Evolutionary conservation across 2,329 filamentous ascomycete species (phyloP), one percentile per base, ranked within the genome.

Genomic region (Aspergillus sp.): DNA sequence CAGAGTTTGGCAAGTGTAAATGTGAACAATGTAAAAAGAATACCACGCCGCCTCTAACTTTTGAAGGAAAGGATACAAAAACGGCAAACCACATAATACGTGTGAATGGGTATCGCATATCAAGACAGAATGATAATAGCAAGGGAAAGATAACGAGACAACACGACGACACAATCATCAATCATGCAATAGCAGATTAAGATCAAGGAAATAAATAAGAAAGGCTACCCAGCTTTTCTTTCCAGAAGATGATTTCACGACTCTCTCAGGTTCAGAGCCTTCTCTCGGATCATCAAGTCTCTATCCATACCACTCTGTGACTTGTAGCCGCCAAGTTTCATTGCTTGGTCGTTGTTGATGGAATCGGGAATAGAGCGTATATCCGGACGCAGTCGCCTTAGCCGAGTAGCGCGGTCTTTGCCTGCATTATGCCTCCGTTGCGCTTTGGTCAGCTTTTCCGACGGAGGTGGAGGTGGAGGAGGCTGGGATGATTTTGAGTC

Each of bases 271-370:
- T 43, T 44, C 15, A 58, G 32, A 20, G 45, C 53, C 48, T 59
- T 61, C 49, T 62, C 59, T 25, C 59, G 53, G 12, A 44, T 35
- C 2, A 50, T 47, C 10, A 67, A 53, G 43, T 67, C 64, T 44
- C 53, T 56, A 39, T 66, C 61, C 63, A 67, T 67, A 33, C 62
- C 57, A 43, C 60, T 57, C 44, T 62, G 55, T 19, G 49, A 56
- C 30, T 58, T 55, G 49, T 67, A 68, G 9, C 61, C 60, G n/a
- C 60, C 62, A 39, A 66, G 53, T 20, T 51, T 59, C 35, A 66
- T 43, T 20, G 63, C 63, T 39, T 61, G 53, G 19, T 63, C 56
- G 23, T 62, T 58, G 45, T 52, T 62, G 35, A 67, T 54, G 9
- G 54, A 56, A 10, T 53, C 43, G 2, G 62, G 62, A 27, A 67